Evolutionary conservation across 352 stramenopile species (phyloP).

Genomic region (Pythium oligandrum): DNA sequence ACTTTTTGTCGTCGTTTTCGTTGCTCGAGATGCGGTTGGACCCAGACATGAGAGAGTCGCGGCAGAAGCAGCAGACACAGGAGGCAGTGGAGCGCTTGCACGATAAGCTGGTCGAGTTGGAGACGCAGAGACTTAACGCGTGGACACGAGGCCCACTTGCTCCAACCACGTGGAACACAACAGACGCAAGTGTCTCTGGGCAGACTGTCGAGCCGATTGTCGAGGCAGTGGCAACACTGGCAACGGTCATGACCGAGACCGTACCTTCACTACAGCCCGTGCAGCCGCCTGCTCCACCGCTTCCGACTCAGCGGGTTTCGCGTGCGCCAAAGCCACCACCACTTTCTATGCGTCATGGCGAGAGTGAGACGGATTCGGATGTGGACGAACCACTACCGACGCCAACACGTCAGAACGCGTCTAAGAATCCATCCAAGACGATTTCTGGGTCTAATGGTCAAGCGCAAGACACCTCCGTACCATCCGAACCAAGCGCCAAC

Average conservation of each 20-base stretch:
- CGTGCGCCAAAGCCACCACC: neutral
- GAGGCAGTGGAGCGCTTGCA: constrained; percentile 7
- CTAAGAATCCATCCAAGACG: too few relatives aligned
- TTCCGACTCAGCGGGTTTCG: neutral
- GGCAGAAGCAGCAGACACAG: constrained; percentile 7
- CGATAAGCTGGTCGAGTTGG: constrained; percentile 11
- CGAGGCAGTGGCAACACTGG: too few relatives aligned
- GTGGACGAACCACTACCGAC: constrained; percentile 15
- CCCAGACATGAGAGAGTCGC: neutral
- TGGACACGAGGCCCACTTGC: too few relatives aligned
- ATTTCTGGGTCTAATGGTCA: too few relatives aligned
- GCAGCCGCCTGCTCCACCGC: neutral
- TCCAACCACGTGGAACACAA: too few relatives aligned
- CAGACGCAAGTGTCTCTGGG: too few relatives aligned
- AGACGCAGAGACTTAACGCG: constrained; percentile 5
- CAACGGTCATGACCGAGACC: too few relatives aligned
- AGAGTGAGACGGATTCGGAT: constrained; percentile 3
- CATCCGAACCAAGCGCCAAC: too few relatives aligned
- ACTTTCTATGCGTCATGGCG: neutral
- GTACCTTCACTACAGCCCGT: constrained; percentile 1
- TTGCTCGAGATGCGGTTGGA: constrained; percentile 20
- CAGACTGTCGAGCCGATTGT: too few relatives aligned
- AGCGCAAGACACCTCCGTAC: too few relatives aligned
- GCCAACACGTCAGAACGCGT: neutral
- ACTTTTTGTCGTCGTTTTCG: constrained; percentile 32